These are phyloP conservation scores for Coemansia biformis DNA, from an alignment of 192 early-diverging fungal species.

Conservation along the genomic window DNA sequence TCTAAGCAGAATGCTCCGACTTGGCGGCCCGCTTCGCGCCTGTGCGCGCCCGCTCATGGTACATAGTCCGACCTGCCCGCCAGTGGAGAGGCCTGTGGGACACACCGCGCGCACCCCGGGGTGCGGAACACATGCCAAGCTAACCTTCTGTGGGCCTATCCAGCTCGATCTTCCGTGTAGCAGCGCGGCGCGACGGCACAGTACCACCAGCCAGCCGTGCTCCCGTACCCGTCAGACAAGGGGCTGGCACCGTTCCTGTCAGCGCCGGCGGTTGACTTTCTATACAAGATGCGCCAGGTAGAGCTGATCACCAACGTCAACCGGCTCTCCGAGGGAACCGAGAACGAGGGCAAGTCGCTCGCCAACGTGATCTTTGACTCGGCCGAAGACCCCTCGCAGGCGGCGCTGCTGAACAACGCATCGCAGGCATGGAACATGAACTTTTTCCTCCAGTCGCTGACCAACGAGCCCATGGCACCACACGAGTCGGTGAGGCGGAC, in stretches of 20 bases:
- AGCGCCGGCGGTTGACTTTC: conserved; percentile 32
- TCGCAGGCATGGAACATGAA: conserved; percentile 54
- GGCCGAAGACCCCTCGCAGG: conserved; percentile 27
- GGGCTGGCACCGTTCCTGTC: conserved; percentile 44
- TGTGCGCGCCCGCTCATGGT: conserved; percentile 30
- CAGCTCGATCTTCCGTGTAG: too few species aligned
- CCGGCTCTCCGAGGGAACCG: conserved; percentile 38
- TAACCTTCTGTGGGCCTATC: too few species aligned
- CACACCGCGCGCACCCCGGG: too few species aligned
- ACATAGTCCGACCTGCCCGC: conserved; percentile 14
- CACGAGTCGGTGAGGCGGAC: conserved; percentile 19
- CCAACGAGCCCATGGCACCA: conserved; percentile 14
- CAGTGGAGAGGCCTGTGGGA: too few species aligned
- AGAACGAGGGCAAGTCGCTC: conserved; percentile 31
- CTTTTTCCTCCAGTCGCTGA: conserved; percentile 48
- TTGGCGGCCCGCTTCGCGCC: conserved; percentile 18
- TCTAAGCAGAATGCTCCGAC: conserved; percentile 33
- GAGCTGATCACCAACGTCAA: conserved; percentile 49
- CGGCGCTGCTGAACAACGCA: conserved; percentile 39
- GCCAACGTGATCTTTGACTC: conserved; percentile 29
- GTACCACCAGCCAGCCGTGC: conserved; percentile 29
- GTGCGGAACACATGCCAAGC: too few species aligned
- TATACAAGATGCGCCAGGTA: conserved; percentile 43
- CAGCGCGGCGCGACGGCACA: conserved; percentile 13
- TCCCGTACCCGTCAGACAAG: conserved; percentile 27